Evolutionary conservation across 164 flowering plant genomes (phyloP).

Genomic region (Liquidambar formosana): DNA sequence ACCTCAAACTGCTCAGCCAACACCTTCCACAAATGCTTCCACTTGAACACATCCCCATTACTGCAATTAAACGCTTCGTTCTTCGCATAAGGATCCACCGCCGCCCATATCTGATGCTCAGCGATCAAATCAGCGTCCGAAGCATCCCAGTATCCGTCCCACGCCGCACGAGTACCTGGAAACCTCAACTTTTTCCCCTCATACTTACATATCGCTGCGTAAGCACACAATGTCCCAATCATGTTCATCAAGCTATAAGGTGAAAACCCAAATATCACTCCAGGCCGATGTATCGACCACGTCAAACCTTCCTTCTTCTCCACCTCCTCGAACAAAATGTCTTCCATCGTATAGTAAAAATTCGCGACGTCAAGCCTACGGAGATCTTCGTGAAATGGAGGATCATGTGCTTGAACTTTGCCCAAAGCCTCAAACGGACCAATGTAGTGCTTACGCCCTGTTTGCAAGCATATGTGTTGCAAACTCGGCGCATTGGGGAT

Average conservation of each 20-base stretch:
- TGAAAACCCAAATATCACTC: slow-evolving; percentile 40
- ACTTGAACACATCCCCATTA: slow-evolving; percentile 51
- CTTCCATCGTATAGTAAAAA: slow-evolving; percentile 34
- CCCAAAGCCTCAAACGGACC: slow-evolving; percentile 11
- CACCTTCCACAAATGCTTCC: slow-evolving; percentile 44
- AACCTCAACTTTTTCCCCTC: slow-evolving; percentile 30
- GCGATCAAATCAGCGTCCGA: slow-evolving; percentile 52
- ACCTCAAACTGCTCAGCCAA: slow-evolving; percentile 26
- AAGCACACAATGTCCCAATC: slow-evolving; percentile 31
- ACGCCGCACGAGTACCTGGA: slow-evolving; percentile 32
- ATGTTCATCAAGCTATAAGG: slow-evolving; percentile 35
- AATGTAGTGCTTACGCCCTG: slow-evolving; percentile 28
- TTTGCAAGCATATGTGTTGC: slow-evolving; percentile 24
- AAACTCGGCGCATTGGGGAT: slow-evolving; percentile 20
- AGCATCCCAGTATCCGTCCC: slow-evolving; percentile 37
- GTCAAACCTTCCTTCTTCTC: slow-evolving; percentile 27
- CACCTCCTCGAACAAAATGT: slow-evolving; percentile 26
- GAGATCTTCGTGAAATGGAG: slow-evolving; percentile 27
- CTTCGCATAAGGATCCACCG: slow-evolving; percentile 37
- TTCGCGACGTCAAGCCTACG: slow-evolving; percentile 13
- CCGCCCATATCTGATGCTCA: slow-evolving; percentile 53
- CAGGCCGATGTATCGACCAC: slow-evolving; percentile 45
- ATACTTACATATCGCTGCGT: slow-evolving; percentile 49
- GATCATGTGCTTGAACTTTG: slow-evolving; percentile 18
- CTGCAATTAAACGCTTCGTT: slow-evolving; percentile 48